A percentile compares a stretch with the other conserved stretches of the same genome.
Evolutionary conservation across 371 early-diverging fungal species (phyloP).

Genomic region (Scutellospora calospora): DNA sequence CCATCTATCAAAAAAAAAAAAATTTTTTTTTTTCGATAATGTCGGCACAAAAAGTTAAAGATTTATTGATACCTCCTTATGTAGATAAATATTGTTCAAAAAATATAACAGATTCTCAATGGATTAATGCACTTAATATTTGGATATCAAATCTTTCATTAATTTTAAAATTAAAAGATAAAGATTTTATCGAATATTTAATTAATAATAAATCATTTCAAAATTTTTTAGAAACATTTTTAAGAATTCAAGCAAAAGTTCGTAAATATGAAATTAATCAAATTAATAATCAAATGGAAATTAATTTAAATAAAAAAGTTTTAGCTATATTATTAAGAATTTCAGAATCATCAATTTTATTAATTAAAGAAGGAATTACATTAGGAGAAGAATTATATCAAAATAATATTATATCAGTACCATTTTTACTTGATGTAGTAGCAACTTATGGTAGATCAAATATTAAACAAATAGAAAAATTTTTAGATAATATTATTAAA

Average conservation of each 20-base stretch:
- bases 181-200: slow-evolving; percentile 33
- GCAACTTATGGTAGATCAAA: slow-evolving; percentile 58
- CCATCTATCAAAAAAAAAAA: neutral
- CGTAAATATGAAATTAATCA: slow-evolving; percentile 1
- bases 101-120: slow-evolving; percentile 42
- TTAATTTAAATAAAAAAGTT: slow-evolving; percentile 38
- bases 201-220: slow-evolving; percentile 42
- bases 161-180: slow-evolving; percentile 45
- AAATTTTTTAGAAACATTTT: slow-evolving; percentile 45
- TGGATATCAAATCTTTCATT: slow-evolving; percentile 46
- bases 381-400: slow-evolving; percentile 6
- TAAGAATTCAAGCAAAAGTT: slow-evolving; percentile 43
- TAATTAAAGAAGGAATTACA: neutral
- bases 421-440: slow-evolving; percentile 54
- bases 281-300: neutral
- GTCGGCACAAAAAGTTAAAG: neutral
- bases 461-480: slow-evolving; percentile 48
- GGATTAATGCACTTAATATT: slow-evolving; percentile 44
- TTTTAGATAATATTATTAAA: slow-evolving; percentile 48
- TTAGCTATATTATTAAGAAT: slow-evolving; percentile 47
- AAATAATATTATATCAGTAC: slow-evolving; percentile 46
- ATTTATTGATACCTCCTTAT: slow-evolving; percentile 28
- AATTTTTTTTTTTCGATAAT: neutral
- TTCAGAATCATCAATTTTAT: neutral
- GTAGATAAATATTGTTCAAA: slow-evolving; percentile 34